Evolutionary conservation across 129 eudicot genomes (phyloP), one percentile per base, ranked within the genome.

Genomic region (Artemisia argyi): DNA sequence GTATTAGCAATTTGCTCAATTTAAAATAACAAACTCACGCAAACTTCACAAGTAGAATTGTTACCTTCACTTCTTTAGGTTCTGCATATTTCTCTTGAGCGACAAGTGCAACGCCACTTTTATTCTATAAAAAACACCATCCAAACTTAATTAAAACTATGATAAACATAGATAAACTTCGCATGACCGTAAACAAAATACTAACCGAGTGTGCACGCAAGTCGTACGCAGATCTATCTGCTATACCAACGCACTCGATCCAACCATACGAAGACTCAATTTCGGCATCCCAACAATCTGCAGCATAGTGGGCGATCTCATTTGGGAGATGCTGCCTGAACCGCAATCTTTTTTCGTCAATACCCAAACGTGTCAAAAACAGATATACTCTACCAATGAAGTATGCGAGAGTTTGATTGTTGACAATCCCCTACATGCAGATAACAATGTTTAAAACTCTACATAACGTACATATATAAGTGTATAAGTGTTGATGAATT

Each of bases 251-350:
- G 66, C 95, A 88, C 69, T 88, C 95, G 17, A 88, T 83, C 95
- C 91, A 88, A 17, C 88, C 91, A 70, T 88, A 88, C 13, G 95
- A 85, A 66, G 81, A 85, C 58, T 88, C 91, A 1, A 88, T 88
- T 69, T 88, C 95, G 50, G 95, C 91, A 83, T 88, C 95, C 91
- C 96, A 89, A 55, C 96, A 86, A 58, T 89, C 91, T 30, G 87
- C 89, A 53, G 96, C 96, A 79, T 89, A 89, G 73, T 86, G 96
- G 11, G 96, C 96, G 89, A 89, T 89, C 83, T 89, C 96, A 79
- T 89, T 86, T 71, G 88, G 85, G 14, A 85, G 91, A 76, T 85
- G 90, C 53, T 88, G 95, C 42, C 90, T 75, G 78, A 88, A 88
- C 3, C 91, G 80, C 66, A 88, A 73, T 2, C 88, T 80, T 15